These are phyloP conservation scores for Quercus engelmannii DNA, from an alignment of 306 rosid genomes.

Conservation along the genomic window DNA sequence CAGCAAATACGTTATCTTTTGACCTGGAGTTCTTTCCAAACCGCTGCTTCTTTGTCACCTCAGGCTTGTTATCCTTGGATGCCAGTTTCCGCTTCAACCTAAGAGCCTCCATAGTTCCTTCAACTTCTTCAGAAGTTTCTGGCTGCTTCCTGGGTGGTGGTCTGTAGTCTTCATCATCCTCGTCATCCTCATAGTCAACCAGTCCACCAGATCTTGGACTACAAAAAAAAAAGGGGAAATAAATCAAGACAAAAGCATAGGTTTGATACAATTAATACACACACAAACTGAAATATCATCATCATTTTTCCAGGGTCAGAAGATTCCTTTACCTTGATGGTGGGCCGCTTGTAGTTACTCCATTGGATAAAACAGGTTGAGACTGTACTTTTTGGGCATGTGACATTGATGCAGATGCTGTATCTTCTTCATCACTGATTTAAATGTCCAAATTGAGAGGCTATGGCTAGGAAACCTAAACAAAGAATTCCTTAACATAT, in stretches of 20 bases:
- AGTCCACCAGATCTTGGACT: constrained; percentile 75
- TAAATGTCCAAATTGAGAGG: constrained; percentile 20
- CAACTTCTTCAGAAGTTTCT: constrained; percentile 67
- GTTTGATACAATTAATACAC: background rate
- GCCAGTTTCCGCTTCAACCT: constrained; percentile 66
- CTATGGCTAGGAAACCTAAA: constrained; percentile 1
- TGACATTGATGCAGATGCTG: constrained; percentile 69
- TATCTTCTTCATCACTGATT: constrained; percentile 87
- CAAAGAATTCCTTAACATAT: background rate
- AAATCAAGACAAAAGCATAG: background rate
- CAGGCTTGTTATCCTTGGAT: constrained; percentile 63
- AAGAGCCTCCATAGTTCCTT: constrained; percentile 67
- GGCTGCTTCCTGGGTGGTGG: constrained; percentile 85
- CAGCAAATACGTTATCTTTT: constrained; percentile 71
- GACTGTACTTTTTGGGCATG: constrained; percentile 43
- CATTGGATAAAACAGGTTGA: constrained; percentile 63
- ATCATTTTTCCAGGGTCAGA: background rate
- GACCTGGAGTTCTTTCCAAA: constrained; percentile 53
- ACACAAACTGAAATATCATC: background rate
- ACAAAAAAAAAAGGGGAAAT: constrained; percentile 18
- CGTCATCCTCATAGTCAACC: constrained; percentile 94
- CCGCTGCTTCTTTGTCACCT: constrained; percentile 64
- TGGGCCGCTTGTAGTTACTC: constrained; percentile 54
- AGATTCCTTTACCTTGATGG: constrained; percentile 49
- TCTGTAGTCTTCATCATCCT: constrained; percentile 84